These are phyloP conservation scores for Perilla frutescens DNA, from an alignment of 257 asterid genomes.

Conservation along the genomic window DNA sequence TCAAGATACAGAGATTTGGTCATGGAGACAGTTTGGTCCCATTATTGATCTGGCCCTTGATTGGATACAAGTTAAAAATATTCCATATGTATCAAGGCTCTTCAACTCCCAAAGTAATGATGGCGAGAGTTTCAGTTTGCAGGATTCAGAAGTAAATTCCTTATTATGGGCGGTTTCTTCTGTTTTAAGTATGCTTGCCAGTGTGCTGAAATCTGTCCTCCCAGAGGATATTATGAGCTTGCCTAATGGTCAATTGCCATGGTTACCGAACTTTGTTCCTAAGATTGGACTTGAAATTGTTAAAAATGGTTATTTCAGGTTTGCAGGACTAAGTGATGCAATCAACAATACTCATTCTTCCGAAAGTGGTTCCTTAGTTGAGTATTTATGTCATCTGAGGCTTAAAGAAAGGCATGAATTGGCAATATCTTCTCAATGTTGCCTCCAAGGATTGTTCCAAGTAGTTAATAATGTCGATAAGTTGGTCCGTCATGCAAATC, in stretches of 20 bases:
- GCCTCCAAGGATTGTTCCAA: conserved; percentile 82
- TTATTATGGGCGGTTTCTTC: conserved; percentile 77
- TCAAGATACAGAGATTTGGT: conserved; percentile 60
- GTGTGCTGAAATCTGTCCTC: conserved; percentile 69
- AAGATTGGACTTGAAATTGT: conserved; percentile 70
- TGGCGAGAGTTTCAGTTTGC: conserved; percentile 35
- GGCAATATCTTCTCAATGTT: conserved; percentile 75
- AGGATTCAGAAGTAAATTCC: conserved; percentile 54
- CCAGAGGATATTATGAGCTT: conserved; percentile 53
- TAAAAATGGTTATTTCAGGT: conserved; percentile 56
- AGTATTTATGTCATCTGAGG: conserved; percentile 63
- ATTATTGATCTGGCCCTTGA: conserved; percentile 74
- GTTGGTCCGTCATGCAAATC: conserved; percentile 65
- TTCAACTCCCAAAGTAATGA: conserved; percentile 42
- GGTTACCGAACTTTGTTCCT: conserved; percentile 93
- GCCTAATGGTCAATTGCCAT: conserved; percentile 53
- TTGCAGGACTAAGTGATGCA: conserved; percentile 42
- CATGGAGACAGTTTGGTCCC: conserved; percentile 75
- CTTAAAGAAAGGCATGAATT: conserved; percentile 46
- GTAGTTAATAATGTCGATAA: conserved; percentile 63
- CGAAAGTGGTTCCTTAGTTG: conserved; percentile 53
- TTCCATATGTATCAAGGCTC: conserved; percentile 49
- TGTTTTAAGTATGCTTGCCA: conserved; percentile 69
- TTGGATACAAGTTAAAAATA: conserved; percentile 60
- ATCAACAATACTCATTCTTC: conserved; percentile 29